phyloP scores from a whole-genome alignment of 257 asterid species.

The Solanum clarkiae region DNA sequence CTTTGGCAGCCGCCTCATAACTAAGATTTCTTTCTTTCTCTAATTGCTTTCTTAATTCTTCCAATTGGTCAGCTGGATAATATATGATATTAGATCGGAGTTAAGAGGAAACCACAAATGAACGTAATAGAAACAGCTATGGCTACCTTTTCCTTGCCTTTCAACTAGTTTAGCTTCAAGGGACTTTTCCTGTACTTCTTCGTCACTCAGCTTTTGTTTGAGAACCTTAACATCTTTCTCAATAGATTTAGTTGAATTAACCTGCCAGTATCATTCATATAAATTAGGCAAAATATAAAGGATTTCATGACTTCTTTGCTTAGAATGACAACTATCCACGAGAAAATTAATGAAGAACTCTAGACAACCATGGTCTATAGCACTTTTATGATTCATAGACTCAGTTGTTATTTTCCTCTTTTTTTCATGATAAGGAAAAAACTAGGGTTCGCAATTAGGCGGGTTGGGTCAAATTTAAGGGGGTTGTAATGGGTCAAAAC shows the following conservation, averaged over 20 bases:
- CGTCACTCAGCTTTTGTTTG: conserved; percentile 53
- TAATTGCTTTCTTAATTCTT: conserved; percentile 41
- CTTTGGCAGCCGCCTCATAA: conserved; percentile 37
- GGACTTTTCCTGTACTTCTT: conserved; percentile 49
- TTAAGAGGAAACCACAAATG: background rate
- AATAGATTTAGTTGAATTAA: conserved; percentile 49
- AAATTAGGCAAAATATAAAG: background rate
- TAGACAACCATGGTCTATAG: background rate
- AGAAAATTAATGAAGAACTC: background rate
- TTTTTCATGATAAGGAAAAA: background rate
- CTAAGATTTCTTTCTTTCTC: conserved; percentile 44
- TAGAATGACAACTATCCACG: background rate
- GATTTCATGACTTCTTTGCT: background rate
- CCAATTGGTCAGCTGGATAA: conserved; percentile 47
- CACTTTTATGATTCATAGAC: background rate
- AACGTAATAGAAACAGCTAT: conserved; percentile 3
- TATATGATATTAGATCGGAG: background rate
- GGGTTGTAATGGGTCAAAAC: too few species aligned
- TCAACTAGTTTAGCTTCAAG: conserved; percentile 58
- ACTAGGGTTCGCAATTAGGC: too few species aligned
- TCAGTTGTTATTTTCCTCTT: background rate
- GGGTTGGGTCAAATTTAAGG: too few species aligned
- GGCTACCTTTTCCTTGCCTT: conserved; percentile 54
- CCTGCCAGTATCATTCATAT: conserved; percentile 23
- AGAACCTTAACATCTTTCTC: conserved; percentile 74